Evolutionary conservation across 2,329 filamentous ascomycete species (phyloP), one percentile per base, ranked within the genome.

Genomic region (Colletotrichum tabaci): DNA sequence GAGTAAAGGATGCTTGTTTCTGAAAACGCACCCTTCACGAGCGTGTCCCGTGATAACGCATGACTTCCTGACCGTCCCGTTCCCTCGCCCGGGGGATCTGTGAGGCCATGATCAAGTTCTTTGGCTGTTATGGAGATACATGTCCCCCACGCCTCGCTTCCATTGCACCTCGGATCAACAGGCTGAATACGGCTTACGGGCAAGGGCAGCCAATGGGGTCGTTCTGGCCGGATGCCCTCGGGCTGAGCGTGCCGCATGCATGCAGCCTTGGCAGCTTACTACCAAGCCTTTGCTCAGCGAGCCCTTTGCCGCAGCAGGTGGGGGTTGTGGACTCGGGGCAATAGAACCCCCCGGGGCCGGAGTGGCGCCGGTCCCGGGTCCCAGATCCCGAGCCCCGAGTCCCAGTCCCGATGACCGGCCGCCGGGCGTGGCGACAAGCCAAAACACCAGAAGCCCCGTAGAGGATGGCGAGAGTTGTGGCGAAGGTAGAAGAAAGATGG

Each of bases 81-180:
- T 3, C 4, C 50, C n/a, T 26, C 50, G 21, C 50, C 21, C 26
- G 50, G 26, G 23, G 50, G 13, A 53, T 15, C 2, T 53, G 12
- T 30, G 23, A 30, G 50, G 15, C 50, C 21, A 16, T 5, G 9
- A 8, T 16, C 49, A 53, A 53, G 23, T 53, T 30, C 23, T 3
- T 30, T 26, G 23, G 26, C 50, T 53, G 50, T 35, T 53, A 53
- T 53, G 26, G 15, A 53, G 50, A 30, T 53, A 35, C 50, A 53
- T 53, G 50, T 35, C 50, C 35, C 5, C 13, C 50, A 53, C 3
- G 26, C 26, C 50, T 53, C 13, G 50, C n/a, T 53, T 21, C 23
- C 1, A 16, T 35, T 2, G 4, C 26, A 9, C 35, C 50, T 26
- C 23, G 23, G 26, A 26, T 26, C 26, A 26, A 26, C 26, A 26